phyloP scores from a whole-genome alignment of 495 filamentous ascomycete genomes.

The Lophiostoma macrostomum region DNA sequence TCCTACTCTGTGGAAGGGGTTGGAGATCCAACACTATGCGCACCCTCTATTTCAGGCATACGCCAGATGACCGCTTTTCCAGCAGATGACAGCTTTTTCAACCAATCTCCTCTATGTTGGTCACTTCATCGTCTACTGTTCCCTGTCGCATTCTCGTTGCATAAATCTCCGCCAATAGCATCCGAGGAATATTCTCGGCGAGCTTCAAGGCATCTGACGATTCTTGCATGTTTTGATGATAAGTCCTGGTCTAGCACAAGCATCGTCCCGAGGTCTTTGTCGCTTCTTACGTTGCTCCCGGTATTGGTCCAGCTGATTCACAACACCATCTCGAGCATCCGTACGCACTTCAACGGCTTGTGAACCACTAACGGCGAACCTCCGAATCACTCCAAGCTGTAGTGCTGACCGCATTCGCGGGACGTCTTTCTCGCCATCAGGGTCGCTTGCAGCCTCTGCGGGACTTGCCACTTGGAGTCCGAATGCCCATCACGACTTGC shows the following conservation, averaged over 20 bases:
- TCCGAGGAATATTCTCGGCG: not conserved
- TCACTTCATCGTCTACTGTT: constrained; percentile 6
- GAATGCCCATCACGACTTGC: too few relatives aligned
- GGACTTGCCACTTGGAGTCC: too few relatives aligned
- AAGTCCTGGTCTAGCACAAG: not conserved
- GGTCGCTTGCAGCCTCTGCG: too few relatives aligned
- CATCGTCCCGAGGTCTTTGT: not conserved
- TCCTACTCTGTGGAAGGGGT: constrained; percentile 10
- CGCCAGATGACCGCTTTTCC: constrained; percentile 16
- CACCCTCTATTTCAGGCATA: constrained; percentile 2
- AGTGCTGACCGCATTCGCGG: constrained; percentile 16
- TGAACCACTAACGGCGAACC: not conserved
- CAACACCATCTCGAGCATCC: constrained; percentile 13
- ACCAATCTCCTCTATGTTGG: constrained; percentile 17
- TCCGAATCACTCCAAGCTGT: not conserved
- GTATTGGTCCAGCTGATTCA: constrained; percentile 5
- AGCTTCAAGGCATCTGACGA: not conserved
- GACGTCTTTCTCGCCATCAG: not conserved
- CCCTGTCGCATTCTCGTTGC: constrained; percentile 7
- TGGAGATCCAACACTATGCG: constrained; percentile 15
- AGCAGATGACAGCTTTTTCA: not conserved
- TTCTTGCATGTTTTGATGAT: constrained; percentile 6
- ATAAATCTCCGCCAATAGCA: constrained; percentile 19
- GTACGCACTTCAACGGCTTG: not conserved
- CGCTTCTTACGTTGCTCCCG: too few relatives aligned